Evolutionary conservation across 352 stramenopile genomes (phyloP), one percentile per base, ranked within the genome.

Genomic region (Halophytophthora polymorphica): DNA sequence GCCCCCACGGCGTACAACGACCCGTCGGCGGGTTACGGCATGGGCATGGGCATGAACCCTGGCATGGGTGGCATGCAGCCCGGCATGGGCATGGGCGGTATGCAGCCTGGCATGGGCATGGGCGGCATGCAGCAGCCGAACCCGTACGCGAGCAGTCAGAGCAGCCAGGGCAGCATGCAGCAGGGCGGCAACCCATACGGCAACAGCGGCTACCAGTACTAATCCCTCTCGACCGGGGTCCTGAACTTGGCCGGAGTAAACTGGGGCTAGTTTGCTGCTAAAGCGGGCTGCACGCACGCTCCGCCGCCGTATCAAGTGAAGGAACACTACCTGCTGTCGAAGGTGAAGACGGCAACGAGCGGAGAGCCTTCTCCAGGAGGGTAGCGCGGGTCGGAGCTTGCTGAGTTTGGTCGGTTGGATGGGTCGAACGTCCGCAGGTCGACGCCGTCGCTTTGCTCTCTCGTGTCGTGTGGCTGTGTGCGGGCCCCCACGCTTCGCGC

Each of bases 1-100:
- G 84, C 84, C 13, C 76, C 82, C 29, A 93, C 84, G 0, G 82
- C 84, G 5, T 95, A 90, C 74, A 88, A 90, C 51, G 84, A 95
- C 45, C 79, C 79, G 10, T 86, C 70, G 22, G 76, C 67, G 28
- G 65, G 76, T 45, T 77, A 75, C 49, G 72, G 68, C 31, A 81
- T 82, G 68, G 59, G 56, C 31, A 83, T 86, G 68, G 69, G 52
- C 40, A 76, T 77, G 58, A 73, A 55, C 8, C 41, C 50, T 18
- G 69, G 61, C 49, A 76, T 75, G 60, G 71, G 68, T 12, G 73
- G 73, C 44, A 83, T 85, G 61, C 69, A 78, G 41, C 70, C 63
- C 19, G 64, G 68, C 49, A 78, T 78, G 61, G 58, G 58, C 33
- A 75, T 79, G 68, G 56, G 52, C 3, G 69, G 69, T 18, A 76